Conservation (phyloP, 75 land plant genomes). For the Picea glauca region DNA sequence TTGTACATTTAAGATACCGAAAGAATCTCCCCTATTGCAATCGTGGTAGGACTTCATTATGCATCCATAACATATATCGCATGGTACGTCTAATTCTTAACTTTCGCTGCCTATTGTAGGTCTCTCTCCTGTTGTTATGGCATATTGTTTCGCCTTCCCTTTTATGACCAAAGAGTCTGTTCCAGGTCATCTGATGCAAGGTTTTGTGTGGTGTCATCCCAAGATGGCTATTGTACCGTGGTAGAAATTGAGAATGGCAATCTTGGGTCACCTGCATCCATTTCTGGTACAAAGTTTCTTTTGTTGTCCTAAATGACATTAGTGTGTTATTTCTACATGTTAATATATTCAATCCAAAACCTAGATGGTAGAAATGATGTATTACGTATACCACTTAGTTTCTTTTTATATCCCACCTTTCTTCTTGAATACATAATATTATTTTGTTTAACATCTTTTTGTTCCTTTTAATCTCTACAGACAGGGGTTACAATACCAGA, state of each 20-base stretch:
- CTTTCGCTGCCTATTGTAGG: neutral
- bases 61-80: slow-evolving; percentile 92
- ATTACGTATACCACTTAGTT: neutral
- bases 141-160: neutral
- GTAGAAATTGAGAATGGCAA: slow-evolving; percentile 78
- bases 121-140: neutral
- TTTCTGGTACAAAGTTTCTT: slow-evolving; percentile 36
- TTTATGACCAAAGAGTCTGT: neutral
- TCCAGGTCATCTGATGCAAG: slow-evolving; percentile 79
- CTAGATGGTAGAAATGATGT: neutral
- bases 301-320: neutral
- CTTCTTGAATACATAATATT: neutral
- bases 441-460: neutral
- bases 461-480: neutral
- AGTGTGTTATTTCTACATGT: neutral
- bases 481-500: too few species aligned
- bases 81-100: slow-evolving; percentile 44
- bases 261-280: slow-evolving; percentile 54
- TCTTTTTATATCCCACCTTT: neutral
- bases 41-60: slow-evolving; percentile 93
- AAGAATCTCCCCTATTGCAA: slow-evolving; percentile 57
- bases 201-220: slow-evolving; percentile 81
- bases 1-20: slow-evolving; percentile 89
- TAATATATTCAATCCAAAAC: neutral
- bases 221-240: slow-evolving; percentile 91